Percentiles rank a stretch among this genome's conserved stretches.
Conservation (phyloP, 1,284 basidiomycete species). For the Moniliella sp. region DNA sequence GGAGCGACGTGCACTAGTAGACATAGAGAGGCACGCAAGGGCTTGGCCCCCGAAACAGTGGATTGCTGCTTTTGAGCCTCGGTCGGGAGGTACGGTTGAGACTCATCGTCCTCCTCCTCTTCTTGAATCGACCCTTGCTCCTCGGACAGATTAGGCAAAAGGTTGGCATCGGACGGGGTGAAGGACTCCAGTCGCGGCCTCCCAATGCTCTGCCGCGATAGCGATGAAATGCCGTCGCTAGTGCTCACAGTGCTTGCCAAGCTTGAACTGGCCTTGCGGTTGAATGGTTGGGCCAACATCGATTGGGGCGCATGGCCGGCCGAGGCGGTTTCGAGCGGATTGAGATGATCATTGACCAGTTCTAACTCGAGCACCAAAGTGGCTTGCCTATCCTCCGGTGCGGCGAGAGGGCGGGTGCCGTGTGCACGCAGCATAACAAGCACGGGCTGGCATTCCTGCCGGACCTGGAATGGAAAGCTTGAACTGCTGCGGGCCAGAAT, state of each 20-base stretch:
- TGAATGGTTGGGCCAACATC: constrained; percentile 12
- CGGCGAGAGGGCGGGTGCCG: constrained; percentile 39
- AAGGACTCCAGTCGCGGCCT: not conserved
- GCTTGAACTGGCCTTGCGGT: not conserved
- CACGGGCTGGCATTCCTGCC: constrained; percentile 36
- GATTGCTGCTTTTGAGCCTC: constrained; percentile 55
- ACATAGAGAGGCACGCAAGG: not conserved
- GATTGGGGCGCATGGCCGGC: constrained; percentile 4
- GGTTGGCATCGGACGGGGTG: not conserved
- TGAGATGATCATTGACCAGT: constrained; percentile 50
- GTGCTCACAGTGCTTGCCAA: no score
- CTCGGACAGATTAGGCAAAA: not conserved
- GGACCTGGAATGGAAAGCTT: constrained; percentile 51
- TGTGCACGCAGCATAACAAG: constrained; percentile 66
- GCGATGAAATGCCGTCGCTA: no score
- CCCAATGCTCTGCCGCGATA: not conserved
- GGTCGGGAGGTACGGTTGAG: constrained; percentile 51
- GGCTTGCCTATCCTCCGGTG: constrained; percentile 6
- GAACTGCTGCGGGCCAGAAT: constrained; percentile 40
- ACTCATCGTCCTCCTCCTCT: constrained; percentile 44
- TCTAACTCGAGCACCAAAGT: constrained; percentile 52
- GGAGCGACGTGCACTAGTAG: not conserved
- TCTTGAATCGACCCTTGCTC: not conserved
- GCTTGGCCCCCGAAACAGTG: constrained; percentile 30
- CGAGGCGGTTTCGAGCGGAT: constrained; percentile 46